Conservation (phyloP, 345 rosid genomes). For the Eucalyptus melliodora region DNA sequence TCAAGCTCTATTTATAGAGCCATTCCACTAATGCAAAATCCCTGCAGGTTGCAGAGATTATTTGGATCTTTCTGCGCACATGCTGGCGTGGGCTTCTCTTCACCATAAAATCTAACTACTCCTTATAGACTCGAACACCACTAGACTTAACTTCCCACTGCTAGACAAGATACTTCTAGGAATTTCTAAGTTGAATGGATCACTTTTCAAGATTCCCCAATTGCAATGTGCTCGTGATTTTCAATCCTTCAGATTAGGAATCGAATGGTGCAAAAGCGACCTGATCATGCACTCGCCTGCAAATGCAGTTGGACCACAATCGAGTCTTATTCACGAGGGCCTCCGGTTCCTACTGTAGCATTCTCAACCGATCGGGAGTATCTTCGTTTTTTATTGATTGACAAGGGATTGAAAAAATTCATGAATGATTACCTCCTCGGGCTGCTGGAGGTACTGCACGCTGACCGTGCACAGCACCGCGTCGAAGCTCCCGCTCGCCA, state of each 20-base stretch:
- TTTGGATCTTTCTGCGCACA: too few species aligned
- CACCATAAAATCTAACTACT: neutral
- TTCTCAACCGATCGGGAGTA: neutral
- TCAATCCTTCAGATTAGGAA: neutral
- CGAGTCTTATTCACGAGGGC: neutral
- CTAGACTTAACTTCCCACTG: too few species aligned
- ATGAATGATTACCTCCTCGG: conserved; percentile 52
- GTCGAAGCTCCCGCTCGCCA: conserved; percentile 45
- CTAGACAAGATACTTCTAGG: neutral
- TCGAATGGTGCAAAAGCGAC: neutral
- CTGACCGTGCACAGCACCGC: conserved; percentile 76
- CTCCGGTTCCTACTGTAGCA: neutral
- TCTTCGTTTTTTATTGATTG: neutral
- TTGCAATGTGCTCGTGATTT: neutral
- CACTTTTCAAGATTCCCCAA: neutral
- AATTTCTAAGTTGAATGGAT: too few species aligned
- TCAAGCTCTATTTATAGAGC: neutral
- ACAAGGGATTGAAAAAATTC: neutral
- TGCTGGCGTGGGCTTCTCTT: neutral
- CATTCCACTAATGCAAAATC: neutral
- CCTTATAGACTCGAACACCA: too few species aligned
- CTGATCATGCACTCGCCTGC: neutral
- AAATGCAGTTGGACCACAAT: neutral
- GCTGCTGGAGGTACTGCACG: conserved; percentile 79
- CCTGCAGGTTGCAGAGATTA: neutral